phyloP scores from a whole-genome alignment of 2,329 filamentous ascomycete species.

The Aspergillus fructus region DNA sequence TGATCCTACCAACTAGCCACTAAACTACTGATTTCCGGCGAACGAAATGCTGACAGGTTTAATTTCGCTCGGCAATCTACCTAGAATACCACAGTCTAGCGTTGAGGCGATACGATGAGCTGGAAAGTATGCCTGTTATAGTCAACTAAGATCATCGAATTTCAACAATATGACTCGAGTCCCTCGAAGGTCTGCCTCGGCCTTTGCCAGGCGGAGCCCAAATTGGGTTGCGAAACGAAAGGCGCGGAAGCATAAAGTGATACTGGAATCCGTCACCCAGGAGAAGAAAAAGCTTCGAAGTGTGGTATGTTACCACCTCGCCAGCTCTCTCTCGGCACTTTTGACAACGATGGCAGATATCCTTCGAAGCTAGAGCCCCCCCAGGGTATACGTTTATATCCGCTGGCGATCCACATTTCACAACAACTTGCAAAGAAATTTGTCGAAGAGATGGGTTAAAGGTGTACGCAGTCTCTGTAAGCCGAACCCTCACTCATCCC shows the following conservation, averaged over 20 bases:
- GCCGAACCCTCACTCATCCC: slow-evolving; percentile 26
- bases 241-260: slow-evolving; percentile 54
- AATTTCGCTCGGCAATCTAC: background rate
- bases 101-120: slow-evolving; percentile 20
- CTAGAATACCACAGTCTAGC: slow-evolving; percentile 5
- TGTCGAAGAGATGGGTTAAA: slow-evolving; percentile 55
- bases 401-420: slow-evolving; percentile 60
- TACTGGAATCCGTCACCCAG: slow-evolving; percentile 58
- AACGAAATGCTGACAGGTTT: slow-evolving; percentile 1
- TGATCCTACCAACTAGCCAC: background rate
- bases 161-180: slow-evolving; percentile 37
- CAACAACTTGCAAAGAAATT: slow-evolving; percentile 59
- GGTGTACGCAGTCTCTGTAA: slow-evolving; percentile 61
- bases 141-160: slow-evolving; percentile 21
- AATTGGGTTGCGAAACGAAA: slow-evolving; percentile 34
- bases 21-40: background rate
- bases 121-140: slow-evolving; percentile 18
- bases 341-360: slow-evolving; percentile 49
- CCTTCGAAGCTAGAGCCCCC: slow-evolving; percentile 56
- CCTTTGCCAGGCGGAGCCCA: slow-evolving; percentile 33
- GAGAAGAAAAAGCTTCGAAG: slow-evolving; percentile 61
- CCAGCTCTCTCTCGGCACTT: slow-evolving; percentile 13
- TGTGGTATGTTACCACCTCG: slow-evolving; percentile 40
- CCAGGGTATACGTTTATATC: slow-evolving; percentile 62
- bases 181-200: slow-evolving; percentile 34